Evolutionary conservation across 1,284 basidiomycete species (phyloP).

Genomic region (Boletus chippewaensis): DNA sequence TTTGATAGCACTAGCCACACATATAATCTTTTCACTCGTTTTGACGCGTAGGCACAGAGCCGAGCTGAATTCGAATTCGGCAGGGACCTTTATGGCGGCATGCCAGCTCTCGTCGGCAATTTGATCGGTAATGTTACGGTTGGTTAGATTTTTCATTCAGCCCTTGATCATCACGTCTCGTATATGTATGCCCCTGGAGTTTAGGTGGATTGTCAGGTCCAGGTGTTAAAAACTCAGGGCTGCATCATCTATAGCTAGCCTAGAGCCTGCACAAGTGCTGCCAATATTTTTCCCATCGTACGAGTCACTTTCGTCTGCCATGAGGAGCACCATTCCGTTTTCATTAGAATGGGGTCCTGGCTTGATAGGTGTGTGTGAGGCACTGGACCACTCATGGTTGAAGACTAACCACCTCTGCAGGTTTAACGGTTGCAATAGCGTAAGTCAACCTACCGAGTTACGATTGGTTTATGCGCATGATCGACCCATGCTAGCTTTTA

Average conservation of each 20-base stretch:
- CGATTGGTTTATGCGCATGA: not conserved
- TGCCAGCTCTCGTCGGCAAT: too few species aligned
- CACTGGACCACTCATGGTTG: too few species aligned
- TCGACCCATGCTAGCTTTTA: constrained; percentile 14
- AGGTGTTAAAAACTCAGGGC: too few species aligned
- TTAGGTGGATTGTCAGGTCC: not conserved
- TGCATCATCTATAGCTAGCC: not conserved
- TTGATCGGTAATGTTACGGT: too few species aligned
- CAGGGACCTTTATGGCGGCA: too few species aligned
- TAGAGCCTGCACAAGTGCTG: not conserved
- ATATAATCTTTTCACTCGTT: too few species aligned
- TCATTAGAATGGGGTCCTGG: not conserved
- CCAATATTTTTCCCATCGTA: not conserved
- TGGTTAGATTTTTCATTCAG: too few species aligned
- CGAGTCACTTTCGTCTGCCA: not conserved
- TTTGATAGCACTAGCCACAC: too few species aligned
- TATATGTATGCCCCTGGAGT: not conserved
- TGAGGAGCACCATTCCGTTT: not conserved
- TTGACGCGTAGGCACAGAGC: too few species aligned
- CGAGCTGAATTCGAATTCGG: too few species aligned
- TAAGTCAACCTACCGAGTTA: constrained; percentile 1
- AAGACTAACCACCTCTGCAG: constrained; percentile 3
- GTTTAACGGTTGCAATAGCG: constrained; percentile 3
- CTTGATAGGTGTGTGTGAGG: constrained; percentile 10
- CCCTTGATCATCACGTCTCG: too few species aligned